These are phyloP conservation scores for Eucalyptus marginata DNA, from an alignment of 345 rosid genomes.

Conservation along the genomic window DNA sequence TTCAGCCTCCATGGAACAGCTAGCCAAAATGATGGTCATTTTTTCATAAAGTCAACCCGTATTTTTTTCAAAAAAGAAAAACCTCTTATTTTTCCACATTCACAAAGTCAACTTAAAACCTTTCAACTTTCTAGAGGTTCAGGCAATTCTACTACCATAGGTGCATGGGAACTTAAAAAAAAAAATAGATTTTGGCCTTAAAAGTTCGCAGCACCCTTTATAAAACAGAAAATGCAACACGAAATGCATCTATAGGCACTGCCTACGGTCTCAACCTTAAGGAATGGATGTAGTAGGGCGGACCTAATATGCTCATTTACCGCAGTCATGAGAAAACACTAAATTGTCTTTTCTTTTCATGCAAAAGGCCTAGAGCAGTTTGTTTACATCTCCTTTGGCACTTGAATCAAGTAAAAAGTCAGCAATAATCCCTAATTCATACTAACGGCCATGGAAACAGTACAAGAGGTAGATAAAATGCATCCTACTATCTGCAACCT, in stretches of 20 bases:
- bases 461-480: neutral
- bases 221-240: neutral
- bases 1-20: neutral
- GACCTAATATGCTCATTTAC: neutral
- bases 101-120: neutral
- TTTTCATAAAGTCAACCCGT: neutral
- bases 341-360: neutral
- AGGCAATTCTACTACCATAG: neutral
- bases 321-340: neutral
- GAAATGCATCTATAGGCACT: neutral
- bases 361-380: neutral
- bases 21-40: neutral
- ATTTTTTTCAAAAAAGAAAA: too few relatives aligned
- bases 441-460: neutral
- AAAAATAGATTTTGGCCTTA: neutral
- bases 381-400: neutral
- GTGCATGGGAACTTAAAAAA: neutral
- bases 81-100: neutral
- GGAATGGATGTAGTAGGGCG: neutral
- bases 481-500: neutral
- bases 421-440: neutral
- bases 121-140: neutral
- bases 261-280: neutral
- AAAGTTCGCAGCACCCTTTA: neutral
- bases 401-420: neutral